phyloP scores from a whole-genome alignment of 139 green algal genomes.

The Chlorella sp. region DNA sequence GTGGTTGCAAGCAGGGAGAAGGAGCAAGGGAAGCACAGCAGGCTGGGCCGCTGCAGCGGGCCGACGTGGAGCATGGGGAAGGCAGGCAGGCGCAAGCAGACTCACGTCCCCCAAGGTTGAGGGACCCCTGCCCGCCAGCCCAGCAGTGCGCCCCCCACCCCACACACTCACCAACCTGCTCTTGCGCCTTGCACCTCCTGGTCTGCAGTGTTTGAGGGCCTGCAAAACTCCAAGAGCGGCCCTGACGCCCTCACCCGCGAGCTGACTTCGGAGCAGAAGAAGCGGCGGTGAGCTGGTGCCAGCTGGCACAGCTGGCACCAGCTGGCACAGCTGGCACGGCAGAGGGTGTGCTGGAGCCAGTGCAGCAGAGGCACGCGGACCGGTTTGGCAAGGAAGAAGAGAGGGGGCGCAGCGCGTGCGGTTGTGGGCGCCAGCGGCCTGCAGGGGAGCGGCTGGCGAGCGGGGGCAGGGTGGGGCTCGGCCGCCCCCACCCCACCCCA shows the following conservation, averaged over 20 bases:
- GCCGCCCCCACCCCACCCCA: neutral
- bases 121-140: neutral
- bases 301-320: neutral
- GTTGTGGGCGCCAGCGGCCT: no score
- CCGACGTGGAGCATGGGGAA: no score
- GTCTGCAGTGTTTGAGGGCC: conserved; percentile 58
- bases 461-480: neutral
- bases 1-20: no score
- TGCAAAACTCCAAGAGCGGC: conserved; percentile 44
- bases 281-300: conserved; percentile 51
- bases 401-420: neutral
- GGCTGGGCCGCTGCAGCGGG: no score
- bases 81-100: no score
- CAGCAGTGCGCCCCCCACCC: neutral
- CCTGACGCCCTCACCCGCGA: conserved; percentile 43
- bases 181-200: neutral
- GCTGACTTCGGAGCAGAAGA: conserved; percentile 85
- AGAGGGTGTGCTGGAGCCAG: no score
- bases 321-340: no score
- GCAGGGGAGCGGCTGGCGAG: no score
- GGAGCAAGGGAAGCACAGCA: no score
- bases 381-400: neutral
- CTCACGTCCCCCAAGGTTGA: no score
- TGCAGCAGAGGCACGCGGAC: no score
- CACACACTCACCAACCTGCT: neutral